Base-by-base conservation (phyloP, 2,329 filamentous ascomycete species). In the Aspergillus sp. region DNA sequence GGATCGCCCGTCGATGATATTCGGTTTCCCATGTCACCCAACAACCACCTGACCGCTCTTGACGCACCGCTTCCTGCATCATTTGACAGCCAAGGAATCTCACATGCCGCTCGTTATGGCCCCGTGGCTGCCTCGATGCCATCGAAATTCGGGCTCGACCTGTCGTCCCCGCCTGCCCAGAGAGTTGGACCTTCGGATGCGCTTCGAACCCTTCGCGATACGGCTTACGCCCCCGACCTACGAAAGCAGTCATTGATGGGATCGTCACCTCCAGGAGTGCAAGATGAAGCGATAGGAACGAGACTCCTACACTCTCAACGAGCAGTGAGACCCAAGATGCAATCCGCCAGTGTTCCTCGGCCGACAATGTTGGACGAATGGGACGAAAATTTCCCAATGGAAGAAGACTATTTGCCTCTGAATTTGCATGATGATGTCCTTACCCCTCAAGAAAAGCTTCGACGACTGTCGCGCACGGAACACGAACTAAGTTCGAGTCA, bases 11-110 rank as follows among this genome's bases (percentile, higher is more conserved):
- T 85, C 45, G 88, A 90, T 58, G 81, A 85, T 47, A 80, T 85
- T 50, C 82, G 86, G n/a, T 77, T 90, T 35, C 86, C 86, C 20
- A 79, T 93, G 45, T 95, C 90, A 12, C 89, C 90, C 0, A 79
- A 82, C 45, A 77, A 77, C 45, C 81, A 82, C 46, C 84, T 95
- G n/a, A 93, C 88, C n/a, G 88, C 94, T 12, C 79, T 96, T 53
- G 91, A 97, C 71, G 93, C 90, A 2, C 90, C 89, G 13, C 79
- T 97, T 7, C 93, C 93, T 1, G 88, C 90, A 7, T 97, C 91
- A 0, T 96, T 97, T 66, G 93, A 97, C 69, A 95, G 90, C 59
- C 93, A 96, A 62, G 91, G 90, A 44, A 88, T 96, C 46, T 96
- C 90, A 9, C 88, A 91, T 65, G 90, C 89, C 53, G 90, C 91